Percentiles rank a stretch among this genome's conserved stretches.
Evolutionary conservation across 805 yeast species (phyloP).

Genomic region (Starmerella scarabaei): DNA sequence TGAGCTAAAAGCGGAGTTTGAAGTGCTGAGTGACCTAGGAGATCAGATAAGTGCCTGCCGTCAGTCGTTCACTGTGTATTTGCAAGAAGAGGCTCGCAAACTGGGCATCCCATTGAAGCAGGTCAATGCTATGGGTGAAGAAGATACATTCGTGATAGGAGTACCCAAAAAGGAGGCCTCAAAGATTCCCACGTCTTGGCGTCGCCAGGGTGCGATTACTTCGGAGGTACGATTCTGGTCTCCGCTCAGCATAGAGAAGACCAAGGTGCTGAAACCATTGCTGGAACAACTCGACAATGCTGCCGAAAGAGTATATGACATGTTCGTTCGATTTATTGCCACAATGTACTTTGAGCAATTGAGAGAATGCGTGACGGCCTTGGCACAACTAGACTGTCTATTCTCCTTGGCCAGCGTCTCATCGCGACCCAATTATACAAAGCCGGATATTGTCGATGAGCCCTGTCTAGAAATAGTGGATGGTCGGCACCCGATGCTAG

Average conservation of each 20-base stretch:
- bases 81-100: conserved; percentile 34
- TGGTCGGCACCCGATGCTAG: conserved; percentile 59
- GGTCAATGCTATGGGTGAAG: conserved; percentile 46
- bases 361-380: conserved; percentile 33
- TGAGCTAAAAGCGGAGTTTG: conserved; percentile 6
- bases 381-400: conserved; percentile 54
- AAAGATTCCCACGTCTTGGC: conserved; percentile 60
- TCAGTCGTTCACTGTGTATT: conserved; percentile 38
- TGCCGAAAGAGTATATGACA: conserved; percentile 37
- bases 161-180: conserved; percentile 48
- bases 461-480: conserved; percentile 39
- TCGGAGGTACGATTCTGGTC: conserved; percentile 62
- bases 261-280: conserved; percentile 45
- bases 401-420: conserved; percentile 54
- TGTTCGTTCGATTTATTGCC: conserved; percentile 32
- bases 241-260: conserved; percentile 40
- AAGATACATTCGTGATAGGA: conserved; percentile 51
- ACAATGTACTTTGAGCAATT: conserved; percentile 28
- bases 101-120: conserved; percentile 49
- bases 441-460: conserved; percentile 38
- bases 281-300: conserved; percentile 39
- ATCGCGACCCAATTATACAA: conserved; percentile 33
- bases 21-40: conserved; percentile 22
- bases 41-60: conserved; percentile 35
- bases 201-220: conserved; percentile 57